These are phyloP conservation scores for Penicillium freii DNA, from an alignment of 2,329 filamentous ascomycete genomes.

Conservation along the genomic window DNA sequence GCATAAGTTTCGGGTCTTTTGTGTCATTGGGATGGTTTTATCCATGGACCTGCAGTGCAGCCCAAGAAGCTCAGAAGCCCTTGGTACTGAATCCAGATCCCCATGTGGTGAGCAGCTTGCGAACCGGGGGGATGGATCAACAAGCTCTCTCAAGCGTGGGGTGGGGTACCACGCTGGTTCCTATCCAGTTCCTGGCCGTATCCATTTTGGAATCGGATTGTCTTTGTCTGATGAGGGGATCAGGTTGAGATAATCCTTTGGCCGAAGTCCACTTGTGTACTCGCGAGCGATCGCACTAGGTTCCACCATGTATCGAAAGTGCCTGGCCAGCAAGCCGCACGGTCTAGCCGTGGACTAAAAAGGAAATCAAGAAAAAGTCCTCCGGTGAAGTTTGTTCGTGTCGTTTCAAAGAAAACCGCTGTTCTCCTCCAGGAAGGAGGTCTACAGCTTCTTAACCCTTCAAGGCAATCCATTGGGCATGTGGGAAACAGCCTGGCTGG, in stretches of 20 bases:
- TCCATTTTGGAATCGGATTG: not conserved
- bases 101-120: not conserved
- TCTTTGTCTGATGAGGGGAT: not conserved
- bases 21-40: not conserved
- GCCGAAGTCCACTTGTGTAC: not conserved
- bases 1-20: constrained; percentile 5
- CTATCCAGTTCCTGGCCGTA: constrained; percentile 8
- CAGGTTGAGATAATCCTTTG: not conserved
- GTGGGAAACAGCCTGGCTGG: constrained; percentile 40
- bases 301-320: constrained; percentile 1
- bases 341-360: not conserved
- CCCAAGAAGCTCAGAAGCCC: not conserved
- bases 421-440: not conserved
- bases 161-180: constrained; percentile 3
- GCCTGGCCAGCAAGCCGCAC: constrained; percentile 7
- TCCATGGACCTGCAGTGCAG: not conserved
- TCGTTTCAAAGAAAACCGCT: not conserved
- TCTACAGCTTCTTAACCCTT: constrained; percentile 19
- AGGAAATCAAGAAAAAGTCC: constrained; percentile 8
- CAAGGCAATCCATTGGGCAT: constrained; percentile 36
- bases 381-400: constrained; percentile 4
- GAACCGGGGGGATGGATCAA: not conserved
- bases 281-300: constrained; percentile 1
- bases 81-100: not conserved
- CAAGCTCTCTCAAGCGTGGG: not conserved